Conservation (phyloP, 192 early-diverging fungal genomes). For the Backusella morwellensis region DNA sequence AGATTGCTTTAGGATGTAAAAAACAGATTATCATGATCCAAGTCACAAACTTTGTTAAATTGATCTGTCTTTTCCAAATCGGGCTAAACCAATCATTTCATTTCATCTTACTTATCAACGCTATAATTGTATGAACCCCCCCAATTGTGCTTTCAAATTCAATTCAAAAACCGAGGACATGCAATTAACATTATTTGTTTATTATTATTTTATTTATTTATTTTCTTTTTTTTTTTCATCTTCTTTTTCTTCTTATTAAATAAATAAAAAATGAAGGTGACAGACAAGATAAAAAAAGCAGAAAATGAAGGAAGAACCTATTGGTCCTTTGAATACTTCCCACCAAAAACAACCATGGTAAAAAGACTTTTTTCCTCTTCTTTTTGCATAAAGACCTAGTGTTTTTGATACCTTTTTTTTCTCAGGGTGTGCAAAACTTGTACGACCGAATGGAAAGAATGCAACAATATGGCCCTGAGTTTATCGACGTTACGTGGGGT, state of each 20-base stretch:
- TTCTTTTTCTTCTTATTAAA: neutral
- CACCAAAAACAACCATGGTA: conserved; percentile 88
- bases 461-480: conserved; percentile 87
- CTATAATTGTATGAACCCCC: neutral
- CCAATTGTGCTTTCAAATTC: neutral
- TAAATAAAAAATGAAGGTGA: conserved; percentile 61
- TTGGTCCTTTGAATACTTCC: conserved; percentile 98
- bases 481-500: conserved; percentile 97
- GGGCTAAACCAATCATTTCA: neutral
- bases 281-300: conserved; percentile 70
- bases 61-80: neutral
- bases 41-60: neutral
- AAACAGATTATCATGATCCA: conserved; percentile 6
- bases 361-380: neutral
- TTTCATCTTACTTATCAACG: neutral
- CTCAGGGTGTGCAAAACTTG: conserved; percentile 81
- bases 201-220: neutral
- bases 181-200: neutral
- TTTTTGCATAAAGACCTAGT: neutral
- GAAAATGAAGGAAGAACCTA: conserved; percentile 65
- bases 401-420: neutral
- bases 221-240: conserved; percentile 1
- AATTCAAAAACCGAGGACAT: neutral
- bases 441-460: conserved; percentile 96
- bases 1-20: neutral